Percentiles rank a stretch among this genome's conserved stretches.
Conservation (phyloP, 495 filamentous ascomycete species). For the Aspergillus coremiiformis region DNA sequence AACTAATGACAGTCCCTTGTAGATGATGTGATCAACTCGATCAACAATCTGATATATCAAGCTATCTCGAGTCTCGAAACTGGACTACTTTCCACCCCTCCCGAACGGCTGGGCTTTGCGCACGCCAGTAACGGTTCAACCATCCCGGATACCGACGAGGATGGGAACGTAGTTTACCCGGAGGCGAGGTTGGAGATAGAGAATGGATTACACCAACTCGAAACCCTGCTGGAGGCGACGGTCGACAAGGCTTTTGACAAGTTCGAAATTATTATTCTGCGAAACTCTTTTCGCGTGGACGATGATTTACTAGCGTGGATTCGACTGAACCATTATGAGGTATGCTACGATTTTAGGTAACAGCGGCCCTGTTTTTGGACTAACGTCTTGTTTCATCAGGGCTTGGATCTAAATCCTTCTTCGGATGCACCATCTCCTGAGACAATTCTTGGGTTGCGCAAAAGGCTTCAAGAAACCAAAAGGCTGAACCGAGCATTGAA, state of each 20-base stretch:
- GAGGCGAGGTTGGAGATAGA: conserved; percentile 75
- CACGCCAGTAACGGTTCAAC: conserved; percentile 35
- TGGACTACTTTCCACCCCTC: conserved; percentile 63
- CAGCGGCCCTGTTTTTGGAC: not conserved
- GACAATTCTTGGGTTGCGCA: conserved; percentile 60
- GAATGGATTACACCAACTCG: conserved; percentile 82
- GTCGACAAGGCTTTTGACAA: conserved; percentile 75
- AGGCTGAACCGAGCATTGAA: conserved; percentile 69
- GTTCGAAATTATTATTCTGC: conserved; percentile 74
- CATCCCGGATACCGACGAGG: conserved; percentile 46
- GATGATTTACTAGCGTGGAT: conserved; percentile 70
- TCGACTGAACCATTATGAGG: conserved; percentile 77
- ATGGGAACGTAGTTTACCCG: conserved; percentile 46
- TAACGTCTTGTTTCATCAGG: conserved; percentile 18
- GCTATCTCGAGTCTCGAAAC: conserved; percentile 77
- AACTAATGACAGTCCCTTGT: conserved; percentile 61
- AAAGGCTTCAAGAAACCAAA: conserved; percentile 71
- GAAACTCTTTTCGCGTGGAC: conserved; percentile 78
- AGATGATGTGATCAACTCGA: conserved; percentile 94
- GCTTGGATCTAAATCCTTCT: conserved; percentile 26
- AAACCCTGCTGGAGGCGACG: conserved; percentile 80
- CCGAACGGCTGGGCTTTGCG: conserved; percentile 68
- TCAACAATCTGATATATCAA: conserved; percentile 82
- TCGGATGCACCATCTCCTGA: conserved; percentile 50
- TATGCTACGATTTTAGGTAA: conserved; percentile 22